A percentile compares a stretch with the other conserved stretches of the same genome.
These are phyloP conservation scores for Penicillium pancosmium DNA, from an alignment of 495 filamentous ascomycete genomes.

Conservation along the genomic window DNA sequence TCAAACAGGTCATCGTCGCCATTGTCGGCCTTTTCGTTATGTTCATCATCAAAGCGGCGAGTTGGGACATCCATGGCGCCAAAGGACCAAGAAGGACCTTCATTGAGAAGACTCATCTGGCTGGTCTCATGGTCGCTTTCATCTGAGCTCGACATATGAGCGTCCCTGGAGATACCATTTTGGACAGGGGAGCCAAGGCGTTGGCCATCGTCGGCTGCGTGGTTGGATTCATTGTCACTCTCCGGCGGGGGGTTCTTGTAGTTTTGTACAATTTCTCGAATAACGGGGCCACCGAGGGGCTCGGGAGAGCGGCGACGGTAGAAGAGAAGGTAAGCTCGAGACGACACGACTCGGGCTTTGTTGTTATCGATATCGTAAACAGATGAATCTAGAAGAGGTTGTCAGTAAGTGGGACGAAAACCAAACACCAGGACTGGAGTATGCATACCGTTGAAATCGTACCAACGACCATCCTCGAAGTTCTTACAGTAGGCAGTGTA, in stretches of 20 bases:
- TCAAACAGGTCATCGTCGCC: slow-evolving; percentile 40
- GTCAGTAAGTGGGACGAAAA: slow-evolving; percentile 18
- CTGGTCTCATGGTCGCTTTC: slow-evolving; percentile 25
- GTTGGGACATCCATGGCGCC: slow-evolving; percentile 5
- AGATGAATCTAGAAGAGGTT: slow-evolving; percentile 61
- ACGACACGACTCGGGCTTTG: slow-evolving; percentile 55
- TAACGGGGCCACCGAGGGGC: slow-evolving; percentile 77
- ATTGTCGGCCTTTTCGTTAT: slow-evolving; percentile 32
- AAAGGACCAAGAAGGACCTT: slow-evolving; percentile 41
- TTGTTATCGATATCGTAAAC: slow-evolving; percentile 59
- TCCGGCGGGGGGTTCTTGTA: slow-evolving; percentile 7
- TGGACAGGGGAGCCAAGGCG: not conserved
- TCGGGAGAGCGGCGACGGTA: slow-evolving; percentile 81
- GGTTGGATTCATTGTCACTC: not conserved
- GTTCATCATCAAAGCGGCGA: slow-evolving; percentile 36
- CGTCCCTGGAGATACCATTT: slow-evolving; percentile 28
- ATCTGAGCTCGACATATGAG: slow-evolving; percentile 33
- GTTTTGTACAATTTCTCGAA: slow-evolving; percentile 62
- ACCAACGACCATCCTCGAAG: slow-evolving; percentile 82
- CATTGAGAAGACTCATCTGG: slow-evolving; percentile 27
- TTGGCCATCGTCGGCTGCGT: not conserved
- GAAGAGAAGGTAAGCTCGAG: slow-evolving; percentile 89
- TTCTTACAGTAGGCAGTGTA: slow-evolving; percentile 95
- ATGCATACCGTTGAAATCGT: slow-evolving; percentile 86
- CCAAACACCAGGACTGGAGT: not conserved